Evolutionary conservation across 805 yeast genomes (phyloP).

Genomic region (Wilhelminamyces savonicus): DNA sequence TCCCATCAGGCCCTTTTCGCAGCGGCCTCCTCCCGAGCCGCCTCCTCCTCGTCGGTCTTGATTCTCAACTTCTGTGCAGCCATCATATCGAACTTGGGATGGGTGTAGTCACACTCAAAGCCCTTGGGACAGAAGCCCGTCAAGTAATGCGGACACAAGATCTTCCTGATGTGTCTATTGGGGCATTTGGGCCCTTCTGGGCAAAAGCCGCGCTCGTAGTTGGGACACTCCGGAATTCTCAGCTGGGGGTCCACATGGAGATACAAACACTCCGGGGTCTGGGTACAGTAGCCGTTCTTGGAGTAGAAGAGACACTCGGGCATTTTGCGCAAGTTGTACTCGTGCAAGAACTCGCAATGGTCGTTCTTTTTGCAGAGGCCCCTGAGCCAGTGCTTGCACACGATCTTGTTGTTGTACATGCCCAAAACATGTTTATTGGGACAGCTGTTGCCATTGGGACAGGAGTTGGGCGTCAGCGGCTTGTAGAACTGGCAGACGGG

Average conservation of each 20-base stretch:
- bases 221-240: slow-evolving; percentile 81
- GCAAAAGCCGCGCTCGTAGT: slow-evolving; percentile 85
- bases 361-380: slow-evolving; percentile 97
- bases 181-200: slow-evolving; percentile 84
- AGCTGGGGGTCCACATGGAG: slow-evolving; percentile 85
- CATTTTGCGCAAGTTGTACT: slow-evolving; percentile 88
- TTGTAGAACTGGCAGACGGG: slow-evolving; percentile 75
- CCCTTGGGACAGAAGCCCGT: slow-evolving; percentile 95
- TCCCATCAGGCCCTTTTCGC: no score
- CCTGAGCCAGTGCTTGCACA: slow-evolving; percentile 96
- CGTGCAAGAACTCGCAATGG: slow-evolving; percentile 93
- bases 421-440: slow-evolving; percentile 76
- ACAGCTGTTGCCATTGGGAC: slow-evolving; percentile 84
- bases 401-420: slow-evolving; percentile 53
- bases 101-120: slow-evolving; percentile 67
- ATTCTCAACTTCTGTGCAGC: slow-evolving; percentile 24
- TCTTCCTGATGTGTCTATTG: slow-evolving; percentile 71
- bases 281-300: slow-evolving; percentile 82
- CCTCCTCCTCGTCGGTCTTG: not conserved
- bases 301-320: slow-evolving; percentile 91
- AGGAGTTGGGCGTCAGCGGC: slow-evolving; percentile 50
- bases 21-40: not conserved
- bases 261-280: slow-evolving; percentile 89
- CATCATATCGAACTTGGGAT: slow-evolving; percentile 65
- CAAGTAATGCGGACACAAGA: slow-evolving; percentile 70